These are phyloP conservation scores for Zygosaccharomyces gambellarensis DNA, from an alignment of 805 yeast species.

Conservation along the genomic window DNA sequence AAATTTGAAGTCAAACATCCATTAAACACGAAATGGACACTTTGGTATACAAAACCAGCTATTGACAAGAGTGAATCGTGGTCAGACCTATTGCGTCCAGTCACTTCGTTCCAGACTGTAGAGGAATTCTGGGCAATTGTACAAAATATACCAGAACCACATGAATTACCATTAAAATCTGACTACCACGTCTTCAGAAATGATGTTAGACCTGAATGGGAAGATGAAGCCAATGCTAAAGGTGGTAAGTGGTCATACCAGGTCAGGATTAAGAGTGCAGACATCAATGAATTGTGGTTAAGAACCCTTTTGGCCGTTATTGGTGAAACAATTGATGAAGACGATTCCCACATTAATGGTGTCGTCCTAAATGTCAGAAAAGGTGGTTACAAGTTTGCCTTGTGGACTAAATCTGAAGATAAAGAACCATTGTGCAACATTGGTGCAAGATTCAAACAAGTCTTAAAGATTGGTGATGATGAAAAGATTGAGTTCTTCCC, in stretches of 20 bases:
- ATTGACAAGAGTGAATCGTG: constrained; percentile 75
- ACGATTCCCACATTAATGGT: constrained; percentile 86
- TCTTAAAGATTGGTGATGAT: constrained; percentile 66
- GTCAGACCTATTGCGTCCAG: constrained; percentile 89
- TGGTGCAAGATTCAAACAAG: constrained; percentile 84
- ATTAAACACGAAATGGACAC: constrained; percentile 84
- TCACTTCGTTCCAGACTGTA: constrained; percentile 86
- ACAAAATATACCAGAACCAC: constrained; percentile 88
- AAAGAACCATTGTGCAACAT: constrained; percentile 60
- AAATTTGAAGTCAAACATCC: constrained; percentile 59
- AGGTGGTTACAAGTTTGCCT: constrained; percentile 74
- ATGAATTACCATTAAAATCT: constrained; percentile 83
- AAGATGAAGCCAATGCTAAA: constrained; percentile 75
- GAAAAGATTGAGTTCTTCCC: constrained; percentile 71
- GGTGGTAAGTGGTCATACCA: constrained; percentile 95
- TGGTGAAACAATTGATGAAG: constrained; percentile 90
- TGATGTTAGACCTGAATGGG: constrained; percentile 98
- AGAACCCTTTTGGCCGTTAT: constrained; percentile 81
- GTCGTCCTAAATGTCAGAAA: constrained; percentile 86
- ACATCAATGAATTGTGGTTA: constrained; percentile 88
- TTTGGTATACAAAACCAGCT: constrained; percentile 96
- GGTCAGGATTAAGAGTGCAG: constrained; percentile 56
- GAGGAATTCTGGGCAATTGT: constrained; percentile 99
- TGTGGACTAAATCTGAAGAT: constrained; percentile 87
- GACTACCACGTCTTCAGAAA: constrained; percentile 94